Percentiles rank a stretch among this genome's conserved stretches.
These are phyloP conservation scores for Agarophyton chilense DNA, from an alignment of 23 red algal species.

Conservation along the genomic window DNA sequence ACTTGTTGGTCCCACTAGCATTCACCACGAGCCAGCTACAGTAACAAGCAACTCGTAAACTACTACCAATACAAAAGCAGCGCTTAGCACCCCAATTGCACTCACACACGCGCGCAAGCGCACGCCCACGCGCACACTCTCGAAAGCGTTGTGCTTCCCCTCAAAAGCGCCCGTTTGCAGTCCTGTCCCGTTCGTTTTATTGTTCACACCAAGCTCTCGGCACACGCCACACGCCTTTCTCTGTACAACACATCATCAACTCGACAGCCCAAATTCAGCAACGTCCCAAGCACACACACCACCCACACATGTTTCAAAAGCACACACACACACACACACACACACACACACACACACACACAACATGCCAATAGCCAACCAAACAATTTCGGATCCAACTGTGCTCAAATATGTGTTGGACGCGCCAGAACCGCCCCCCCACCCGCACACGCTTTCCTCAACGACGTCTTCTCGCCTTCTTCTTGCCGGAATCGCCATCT, in stretches of 20 bases:
- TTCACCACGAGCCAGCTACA: too few species aligned
- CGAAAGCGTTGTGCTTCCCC: neutral
- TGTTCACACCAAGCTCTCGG: neutral
- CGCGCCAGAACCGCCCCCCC: neutral
- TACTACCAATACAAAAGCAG: too few species aligned
- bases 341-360: neutral
- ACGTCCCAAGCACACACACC: too few species aligned
- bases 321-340: neutral
- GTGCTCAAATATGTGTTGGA: too few species aligned
- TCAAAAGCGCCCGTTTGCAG: too few species aligned
- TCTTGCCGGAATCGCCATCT: constrained; percentile 39
- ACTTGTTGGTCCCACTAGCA: too few species aligned
- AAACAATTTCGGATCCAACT: too few species aligned
- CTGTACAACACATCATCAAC: constrained; percentile 27
- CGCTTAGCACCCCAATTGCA: too few species aligned
- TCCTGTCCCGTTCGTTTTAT: too few species aligned
- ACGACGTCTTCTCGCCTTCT: constrained; percentile 45
- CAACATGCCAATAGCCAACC: neutral
- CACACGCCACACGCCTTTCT: neutral
- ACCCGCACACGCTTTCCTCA: neutral
- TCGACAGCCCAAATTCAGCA: too few species aligned
- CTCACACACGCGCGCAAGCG: too few species aligned
- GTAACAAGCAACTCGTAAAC: too few species aligned
- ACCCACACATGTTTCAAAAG: neutral
- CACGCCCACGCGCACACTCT: neutral